Evolutionary conservation across 768 basidiomycete genomes (phyloP).

Genomic region (Flagelloscypha sp.): DNA sequence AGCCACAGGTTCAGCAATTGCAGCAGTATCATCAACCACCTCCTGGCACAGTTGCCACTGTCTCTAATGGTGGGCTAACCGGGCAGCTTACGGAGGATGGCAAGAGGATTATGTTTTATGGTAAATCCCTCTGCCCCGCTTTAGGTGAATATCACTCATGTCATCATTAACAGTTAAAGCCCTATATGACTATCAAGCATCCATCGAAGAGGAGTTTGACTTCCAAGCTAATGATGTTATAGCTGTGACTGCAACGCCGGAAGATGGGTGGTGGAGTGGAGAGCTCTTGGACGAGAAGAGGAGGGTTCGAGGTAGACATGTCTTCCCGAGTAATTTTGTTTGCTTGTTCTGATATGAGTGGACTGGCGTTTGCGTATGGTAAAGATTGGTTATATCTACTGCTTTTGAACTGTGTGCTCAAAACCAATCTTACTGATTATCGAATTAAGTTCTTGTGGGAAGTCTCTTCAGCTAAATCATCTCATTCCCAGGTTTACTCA

Average conservation of each 20-base stretch:
- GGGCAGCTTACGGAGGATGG: slow-evolving; percentile 80
- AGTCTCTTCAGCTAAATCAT: too few relatives aligned
- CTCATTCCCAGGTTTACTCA: too few relatives aligned
- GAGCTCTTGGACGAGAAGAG: slow-evolving; percentile 45
- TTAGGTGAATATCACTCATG: slow-evolving; percentile 5
- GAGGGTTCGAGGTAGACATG: slow-evolving; percentile 39
- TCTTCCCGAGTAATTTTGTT: slow-evolving; percentile 59
- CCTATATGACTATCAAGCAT: slow-evolving; percentile 54
- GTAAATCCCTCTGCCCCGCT: slow-evolving; percentile 34
- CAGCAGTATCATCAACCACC: too few relatives aligned
- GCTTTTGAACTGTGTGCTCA: too few relatives aligned
- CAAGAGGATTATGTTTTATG: slow-evolving; percentile 77
- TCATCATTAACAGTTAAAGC: slow-evolving; percentile 43
- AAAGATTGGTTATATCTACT: too few relatives aligned
- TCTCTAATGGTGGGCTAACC: too few relatives aligned
- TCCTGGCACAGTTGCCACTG: too few relatives aligned
- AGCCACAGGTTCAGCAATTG: too few relatives aligned
- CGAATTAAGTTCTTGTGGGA: too few relatives aligned
- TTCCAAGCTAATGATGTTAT: slow-evolving; percentile 72
- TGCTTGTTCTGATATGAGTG: slow-evolving; percentile 36
- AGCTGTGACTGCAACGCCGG: slow-evolving; percentile 64
- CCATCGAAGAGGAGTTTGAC: slow-evolving; percentile 64
- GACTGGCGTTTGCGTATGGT: too few relatives aligned
- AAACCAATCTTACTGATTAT: too few relatives aligned
- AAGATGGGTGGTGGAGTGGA: slow-evolving; percentile 80